Conservation (phyloP, 768 basidiomycete genomes). For the Galerina marginata region DNA sequence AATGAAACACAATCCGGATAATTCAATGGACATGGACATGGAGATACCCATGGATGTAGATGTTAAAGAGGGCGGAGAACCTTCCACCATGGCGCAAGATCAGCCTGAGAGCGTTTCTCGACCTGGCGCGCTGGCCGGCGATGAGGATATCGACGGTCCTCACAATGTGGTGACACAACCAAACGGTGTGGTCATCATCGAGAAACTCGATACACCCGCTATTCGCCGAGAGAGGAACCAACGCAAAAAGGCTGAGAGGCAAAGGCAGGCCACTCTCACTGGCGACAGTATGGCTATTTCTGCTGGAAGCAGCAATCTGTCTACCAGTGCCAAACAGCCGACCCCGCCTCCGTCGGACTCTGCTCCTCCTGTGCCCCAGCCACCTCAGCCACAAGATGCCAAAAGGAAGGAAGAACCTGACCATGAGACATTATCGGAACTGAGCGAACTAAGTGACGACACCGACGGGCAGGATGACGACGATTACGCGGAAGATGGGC, state of each 20-base stretch:
- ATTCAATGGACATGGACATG: slow-evolving; percentile 14
- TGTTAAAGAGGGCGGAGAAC: neutral
- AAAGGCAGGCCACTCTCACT: slow-evolving; percentile 21
- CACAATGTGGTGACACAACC: slow-evolving; percentile 30
- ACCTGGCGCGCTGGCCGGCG: slow-evolving; percentile 12
- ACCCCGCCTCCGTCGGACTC: slow-evolving; percentile 1
- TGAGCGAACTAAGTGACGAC: slow-evolving; percentile 23
- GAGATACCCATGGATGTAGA: slow-evolving; percentile 26
- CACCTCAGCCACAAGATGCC: neutral
- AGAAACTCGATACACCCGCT: slow-evolving; percentile 74
- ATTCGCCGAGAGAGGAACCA: slow-evolving; percentile 64
- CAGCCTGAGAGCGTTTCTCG: slow-evolving; percentile 9
- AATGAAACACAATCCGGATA: slow-evolving; percentile 19
- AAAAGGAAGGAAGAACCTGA: neutral
- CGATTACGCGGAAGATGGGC: slow-evolving; percentile 18
- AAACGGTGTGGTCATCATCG: slow-evolving; percentile 55
- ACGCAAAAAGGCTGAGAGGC: slow-evolving; percentile 48
- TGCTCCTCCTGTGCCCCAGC: neutral
- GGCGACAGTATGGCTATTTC: slow-evolving; percentile 11
- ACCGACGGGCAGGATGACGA: slow-evolving; percentile 11
- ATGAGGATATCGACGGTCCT: slow-evolving; percentile 23
- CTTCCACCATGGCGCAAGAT: neutral
- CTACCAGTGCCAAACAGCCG: slow-evolving; percentile 1
- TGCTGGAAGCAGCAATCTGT: slow-evolving; percentile 25
- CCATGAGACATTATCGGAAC: slow-evolving; percentile 14